Conservation (phyloP, 345 rosid species). For the Crucihimalaya himalaica region DNA sequence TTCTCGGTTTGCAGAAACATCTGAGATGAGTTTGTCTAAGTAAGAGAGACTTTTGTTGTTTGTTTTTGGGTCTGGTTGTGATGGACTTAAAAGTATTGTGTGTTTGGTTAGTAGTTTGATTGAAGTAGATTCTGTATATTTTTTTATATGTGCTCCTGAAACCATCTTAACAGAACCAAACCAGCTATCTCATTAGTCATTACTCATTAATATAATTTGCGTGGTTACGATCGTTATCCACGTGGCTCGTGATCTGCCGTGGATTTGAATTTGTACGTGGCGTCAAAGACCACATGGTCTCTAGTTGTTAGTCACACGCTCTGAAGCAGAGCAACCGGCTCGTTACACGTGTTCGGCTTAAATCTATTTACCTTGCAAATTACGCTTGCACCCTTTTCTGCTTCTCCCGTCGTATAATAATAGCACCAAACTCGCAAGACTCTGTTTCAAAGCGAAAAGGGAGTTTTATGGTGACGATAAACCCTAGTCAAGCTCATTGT, state of each 20-base stretch:
- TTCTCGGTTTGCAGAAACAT: not conserved
- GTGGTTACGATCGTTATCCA: not conserved
- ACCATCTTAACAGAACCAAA: too few species aligned
- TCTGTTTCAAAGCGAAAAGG: conserved; percentile 3
- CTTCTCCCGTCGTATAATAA: not conserved
- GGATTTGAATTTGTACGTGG: not conserved
- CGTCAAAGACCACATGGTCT: conserved; percentile 35
- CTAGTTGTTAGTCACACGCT: conserved; percentile 27
- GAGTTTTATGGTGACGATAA: conserved; percentile 55
- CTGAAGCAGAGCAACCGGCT: conserved; percentile 20
- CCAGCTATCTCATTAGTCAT: not conserved
- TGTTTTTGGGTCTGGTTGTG: conserved; percentile 13
- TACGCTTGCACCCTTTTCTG: conserved; percentile 1
- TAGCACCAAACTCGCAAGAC: not conserved
- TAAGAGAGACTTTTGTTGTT: conserved; percentile 12
- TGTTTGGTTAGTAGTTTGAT: conserved; percentile 11
- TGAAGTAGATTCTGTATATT: conserved; percentile 18
- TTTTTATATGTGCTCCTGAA: not conserved
- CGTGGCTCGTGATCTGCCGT: conserved; percentile 3
- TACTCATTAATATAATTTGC: too few species aligned
- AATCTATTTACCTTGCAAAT: not conserved
- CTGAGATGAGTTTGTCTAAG: not conserved
- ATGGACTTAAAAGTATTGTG: conserved; percentile 3
- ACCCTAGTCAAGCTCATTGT: conserved; percentile 54
- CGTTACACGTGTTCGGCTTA: conserved; percentile 39